Evolutionary conservation across 2,329 filamentous ascomycete species (phyloP).

Genomic region (Penicillium paneum): DNA sequence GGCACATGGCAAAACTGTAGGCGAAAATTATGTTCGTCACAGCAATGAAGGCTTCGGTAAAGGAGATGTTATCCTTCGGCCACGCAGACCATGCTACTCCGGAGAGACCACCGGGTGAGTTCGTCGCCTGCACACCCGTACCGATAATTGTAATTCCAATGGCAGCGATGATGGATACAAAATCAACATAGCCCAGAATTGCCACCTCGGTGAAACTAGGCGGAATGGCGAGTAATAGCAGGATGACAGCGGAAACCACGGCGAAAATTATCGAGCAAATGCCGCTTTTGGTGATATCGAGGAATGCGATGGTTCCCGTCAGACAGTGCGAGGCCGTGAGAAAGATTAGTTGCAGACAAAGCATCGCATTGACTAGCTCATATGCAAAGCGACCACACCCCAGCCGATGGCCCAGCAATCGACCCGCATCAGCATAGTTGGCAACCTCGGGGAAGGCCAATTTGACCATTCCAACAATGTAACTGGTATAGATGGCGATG

Average conservation of each 20-base stretch:
- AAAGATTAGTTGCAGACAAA: conserved; percentile 42
- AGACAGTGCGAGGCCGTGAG: conserved; percentile 45
- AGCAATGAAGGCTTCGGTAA: conserved; percentile 31
- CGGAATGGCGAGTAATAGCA: conserved; percentile 29
- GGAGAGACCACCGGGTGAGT: conserved; percentile 22
- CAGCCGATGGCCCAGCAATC: conserved; percentile 40
- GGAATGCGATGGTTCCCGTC: conserved; percentile 47
- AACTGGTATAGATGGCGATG: conserved; percentile 42
- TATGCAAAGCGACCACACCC: conserved; percentile 43
- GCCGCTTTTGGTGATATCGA: conserved; percentile 37
- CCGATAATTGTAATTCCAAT: conserved; percentile 36
- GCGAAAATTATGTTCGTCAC: conserved; percentile 36
- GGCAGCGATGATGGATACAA: conserved; percentile 31
- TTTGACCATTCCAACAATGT: conserved; percentile 41
- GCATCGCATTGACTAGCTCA: conserved; percentile 42
- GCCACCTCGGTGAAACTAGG: conserved; percentile 36
- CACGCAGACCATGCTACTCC: conserved; percentile 28
- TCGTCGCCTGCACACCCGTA: conserved; percentile 26
- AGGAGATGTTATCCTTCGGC: conserved; percentile 24
- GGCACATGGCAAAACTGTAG: conserved; percentile 46
- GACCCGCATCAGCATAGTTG: conserved; percentile 45
- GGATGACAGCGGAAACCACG: conserved; percentile 40
- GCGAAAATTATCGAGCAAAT: conserved; percentile 43
- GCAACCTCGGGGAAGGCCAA: conserved; percentile 36
- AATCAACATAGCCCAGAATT: conserved; percentile 37